phyloP scores from a whole-genome alignment of 1,284 basidiomycete species.

The Leccinum subatratum region DNA sequence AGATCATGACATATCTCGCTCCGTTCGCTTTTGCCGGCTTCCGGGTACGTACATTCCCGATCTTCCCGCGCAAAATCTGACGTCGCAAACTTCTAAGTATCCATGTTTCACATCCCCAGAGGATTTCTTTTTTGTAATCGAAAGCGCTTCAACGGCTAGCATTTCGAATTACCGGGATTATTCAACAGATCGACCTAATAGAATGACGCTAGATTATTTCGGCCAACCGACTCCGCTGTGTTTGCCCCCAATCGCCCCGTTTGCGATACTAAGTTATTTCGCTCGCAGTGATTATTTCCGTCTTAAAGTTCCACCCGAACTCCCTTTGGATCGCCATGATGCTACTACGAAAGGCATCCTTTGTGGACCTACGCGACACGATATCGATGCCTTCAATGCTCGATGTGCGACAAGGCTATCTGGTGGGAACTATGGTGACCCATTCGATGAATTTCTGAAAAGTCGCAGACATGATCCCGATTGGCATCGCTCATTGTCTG shows the following conservation, averaged over 20 bases:
- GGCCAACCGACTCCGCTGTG: constrained; percentile 33
- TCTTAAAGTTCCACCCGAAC: constrained; percentile 37
- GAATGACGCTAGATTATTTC: constrained; percentile 39
- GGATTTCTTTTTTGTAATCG: constrained; percentile 17
- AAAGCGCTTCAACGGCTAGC: constrained; percentile 1
- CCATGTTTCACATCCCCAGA: constrained; percentile 31
- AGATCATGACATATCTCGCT: constrained; percentile 37
- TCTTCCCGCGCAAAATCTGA: constrained; percentile 14
- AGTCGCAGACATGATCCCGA: constrained; percentile 33
- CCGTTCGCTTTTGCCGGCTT: constrained; percentile 48
- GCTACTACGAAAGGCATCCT: constrained; percentile 23
- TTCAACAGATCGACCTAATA: constrained; percentile 27
- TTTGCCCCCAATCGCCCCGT: constrained; percentile 41
- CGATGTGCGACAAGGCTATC: constrained; percentile 39
- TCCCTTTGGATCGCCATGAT: constrained; percentile 29
- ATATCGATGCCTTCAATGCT: constrained; percentile 40
- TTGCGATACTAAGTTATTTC: constrained; percentile 46
- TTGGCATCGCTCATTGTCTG: constrained; percentile 26
- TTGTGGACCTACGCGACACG: constrained; percentile 41
- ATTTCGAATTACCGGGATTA: constrained; percentile 16
- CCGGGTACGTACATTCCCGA: constrained; percentile 36
- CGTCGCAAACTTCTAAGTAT: constrained; percentile 24
- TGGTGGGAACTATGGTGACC: constrained; percentile 18
- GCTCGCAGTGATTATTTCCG: constrained; percentile 36
- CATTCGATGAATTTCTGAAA: constrained; percentile 25